phyloP scores from a whole-genome alignment of 768 basidiomycete species.

The Pisolithus tinctorius region DNA sequence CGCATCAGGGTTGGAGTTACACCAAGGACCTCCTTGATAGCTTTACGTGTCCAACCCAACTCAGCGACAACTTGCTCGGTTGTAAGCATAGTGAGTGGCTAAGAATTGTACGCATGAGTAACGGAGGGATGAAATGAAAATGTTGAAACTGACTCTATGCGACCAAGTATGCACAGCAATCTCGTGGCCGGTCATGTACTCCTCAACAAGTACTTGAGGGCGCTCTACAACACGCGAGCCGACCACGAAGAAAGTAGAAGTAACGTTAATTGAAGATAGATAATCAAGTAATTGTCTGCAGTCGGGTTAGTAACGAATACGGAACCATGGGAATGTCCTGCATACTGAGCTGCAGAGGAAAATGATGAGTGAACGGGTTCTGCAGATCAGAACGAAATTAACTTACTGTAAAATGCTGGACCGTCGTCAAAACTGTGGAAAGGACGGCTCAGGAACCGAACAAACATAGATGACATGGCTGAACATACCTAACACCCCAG shows the following conservation, averaged over 20 bases:
- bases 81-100: constrained; percentile 64
- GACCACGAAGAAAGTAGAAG: constrained; percentile 88
- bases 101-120: constrained; percentile 9
- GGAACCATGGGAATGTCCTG: background rate
- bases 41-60: constrained; percentile 85
- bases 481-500: constrained; percentile 62
- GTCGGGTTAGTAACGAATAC: background rate
- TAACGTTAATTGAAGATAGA: constrained; percentile 53
- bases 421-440: constrained; percentile 73
- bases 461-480: background rate
- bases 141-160: constrained; percentile 45
- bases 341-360: constrained; percentile 43
- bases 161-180: constrained; percentile 91
- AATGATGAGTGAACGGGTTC: constrained; percentile 3
- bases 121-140: constrained; percentile 1
- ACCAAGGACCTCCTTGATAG: constrained; percentile 69
- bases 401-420: constrained; percentile 75
- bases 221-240: constrained; percentile 80
- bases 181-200: constrained; percentile 77
- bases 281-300: constrained; percentile 64
- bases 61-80: constrained; percentile 88
- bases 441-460: constrained; percentile 3
- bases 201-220: constrained; percentile 67
- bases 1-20: constrained; percentile 76
- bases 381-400: background rate